These are phyloP conservation scores for Auriculariales sp. DNA, from an alignment of 768 basidiomycete genomes.

Conservation along the genomic window DNA sequence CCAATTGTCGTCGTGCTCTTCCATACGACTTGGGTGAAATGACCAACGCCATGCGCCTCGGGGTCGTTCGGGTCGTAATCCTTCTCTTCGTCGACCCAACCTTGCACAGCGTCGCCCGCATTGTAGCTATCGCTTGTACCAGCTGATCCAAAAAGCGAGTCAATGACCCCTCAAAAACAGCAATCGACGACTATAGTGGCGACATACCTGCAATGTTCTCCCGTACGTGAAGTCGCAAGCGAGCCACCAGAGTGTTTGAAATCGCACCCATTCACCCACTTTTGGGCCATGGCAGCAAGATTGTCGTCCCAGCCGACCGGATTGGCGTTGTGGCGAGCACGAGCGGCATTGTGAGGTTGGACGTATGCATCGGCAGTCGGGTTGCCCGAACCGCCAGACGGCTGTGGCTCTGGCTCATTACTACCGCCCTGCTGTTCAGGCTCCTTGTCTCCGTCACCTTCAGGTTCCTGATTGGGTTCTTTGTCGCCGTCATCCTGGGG, in stretches of 20 bases:
- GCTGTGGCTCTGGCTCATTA: too few relatives aligned
- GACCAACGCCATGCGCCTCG: conserved; percentile 32
- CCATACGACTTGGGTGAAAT: conserved; percentile 55
- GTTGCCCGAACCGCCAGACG: too few relatives aligned
- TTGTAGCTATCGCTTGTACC: conserved; percentile 33
- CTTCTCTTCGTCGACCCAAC: conserved; percentile 32
- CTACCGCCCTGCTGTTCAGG: too few relatives aligned
- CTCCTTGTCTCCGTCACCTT: too few relatives aligned
- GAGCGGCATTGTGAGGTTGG: conserved; percentile 32
- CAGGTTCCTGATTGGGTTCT: too few relatives aligned
- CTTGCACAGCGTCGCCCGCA: conserved; percentile 26
- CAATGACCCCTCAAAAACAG: too few relatives aligned
- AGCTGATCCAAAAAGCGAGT: too few relatives aligned
- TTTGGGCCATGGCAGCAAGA: conserved; percentile 31
- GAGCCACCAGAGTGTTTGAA: conserved; percentile 32
- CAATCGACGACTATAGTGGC: too few relatives aligned
- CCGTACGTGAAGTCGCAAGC: conserved; percentile 26
- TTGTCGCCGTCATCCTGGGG: too few relatives aligned
- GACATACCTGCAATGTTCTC: too few relatives aligned
- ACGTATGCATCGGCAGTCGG: conserved; percentile 21
- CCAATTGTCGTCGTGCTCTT: conserved; percentile 42
- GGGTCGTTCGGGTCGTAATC: conserved; percentile 28
- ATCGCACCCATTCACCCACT: conserved; percentile 36
- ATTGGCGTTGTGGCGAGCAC: conserved; percentile 26
- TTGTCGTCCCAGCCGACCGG: conserved; percentile 33